A percentile compares a stretch with the other conserved stretches of the same genome.
Conservation (phyloP, 352 stramenopile species). For the Phytophthora hibernalis region DNA sequence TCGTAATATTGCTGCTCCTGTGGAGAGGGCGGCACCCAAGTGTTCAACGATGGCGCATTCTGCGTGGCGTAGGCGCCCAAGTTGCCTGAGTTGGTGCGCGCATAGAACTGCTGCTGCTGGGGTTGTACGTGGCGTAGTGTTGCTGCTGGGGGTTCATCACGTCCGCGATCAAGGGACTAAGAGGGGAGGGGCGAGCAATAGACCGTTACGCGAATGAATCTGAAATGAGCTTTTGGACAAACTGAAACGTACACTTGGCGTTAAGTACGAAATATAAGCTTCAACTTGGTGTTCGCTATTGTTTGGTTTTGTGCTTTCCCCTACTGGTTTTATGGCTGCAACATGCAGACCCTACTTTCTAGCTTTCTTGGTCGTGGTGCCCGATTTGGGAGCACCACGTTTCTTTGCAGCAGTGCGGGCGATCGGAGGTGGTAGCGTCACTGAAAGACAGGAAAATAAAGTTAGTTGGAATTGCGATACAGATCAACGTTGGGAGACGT, state of each 20-base stretch:
- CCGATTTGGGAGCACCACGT: constrained; percentile 3
- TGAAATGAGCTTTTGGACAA: constrained; percentile 6
- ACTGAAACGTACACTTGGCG: constrained; percentile 1
- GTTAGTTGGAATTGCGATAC: neutral
- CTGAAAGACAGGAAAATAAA: constrained; percentile 29
- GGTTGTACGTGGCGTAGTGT: constrained; percentile 65
- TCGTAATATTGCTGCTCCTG: constrained; percentile 91
- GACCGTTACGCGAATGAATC: constrained; percentile 15
- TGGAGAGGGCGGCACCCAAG: constrained; percentile 65
- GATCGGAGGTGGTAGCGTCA: constrained; percentile 57
- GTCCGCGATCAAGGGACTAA: constrained; percentile 16
- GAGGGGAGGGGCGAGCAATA: constrained; percentile 9
- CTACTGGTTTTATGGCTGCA: neutral
- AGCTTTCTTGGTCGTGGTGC: constrained; percentile 38
- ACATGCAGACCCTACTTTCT: constrained; percentile 48
- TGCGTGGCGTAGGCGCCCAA: constrained; percentile 42
- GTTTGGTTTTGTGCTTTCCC: neutral
- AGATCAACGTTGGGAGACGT: constrained; percentile 14
- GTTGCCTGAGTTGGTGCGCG: constrained; percentile 28
- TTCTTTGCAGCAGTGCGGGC: constrained; percentile 37
- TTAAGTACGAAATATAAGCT: neutral
- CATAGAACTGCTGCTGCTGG: constrained; percentile 58
- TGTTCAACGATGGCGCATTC: constrained; percentile 37
- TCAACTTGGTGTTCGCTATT: neutral
- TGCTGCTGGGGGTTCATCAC: constrained; percentile 62